Percentiles rank a stretch among this genome's conserved stretches.
phyloP scores from a whole-genome alignment of 176 grass and related monocot genomes.

The Musa schizocarpa region DNA sequence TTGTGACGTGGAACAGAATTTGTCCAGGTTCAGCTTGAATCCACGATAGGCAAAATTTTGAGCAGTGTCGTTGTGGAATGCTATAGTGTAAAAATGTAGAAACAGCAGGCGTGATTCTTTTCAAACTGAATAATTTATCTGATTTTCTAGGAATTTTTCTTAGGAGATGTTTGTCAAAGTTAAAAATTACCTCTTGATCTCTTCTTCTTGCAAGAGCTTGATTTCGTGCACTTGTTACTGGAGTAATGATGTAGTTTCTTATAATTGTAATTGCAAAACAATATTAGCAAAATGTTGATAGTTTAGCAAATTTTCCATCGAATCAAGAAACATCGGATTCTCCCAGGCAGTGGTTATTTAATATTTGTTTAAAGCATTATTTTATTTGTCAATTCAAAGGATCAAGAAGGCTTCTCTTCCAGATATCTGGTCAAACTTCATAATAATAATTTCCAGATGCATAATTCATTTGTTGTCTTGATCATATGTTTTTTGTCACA shows the following conservation, averaged over 20 bases:
- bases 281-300: no score
- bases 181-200: neutral
- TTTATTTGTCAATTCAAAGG: slow-evolving; percentile 9
- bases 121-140: neutral
- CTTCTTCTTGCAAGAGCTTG: neutral
- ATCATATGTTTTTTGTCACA: slow-evolving; percentile 23
- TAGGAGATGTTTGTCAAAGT: neutral
- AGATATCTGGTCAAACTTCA: neutral
- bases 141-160: neutral
- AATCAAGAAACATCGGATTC: neutral
- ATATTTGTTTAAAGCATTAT: neutral
- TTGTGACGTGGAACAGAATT: neutral
- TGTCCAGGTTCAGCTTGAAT: neutral
- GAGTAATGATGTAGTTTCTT: no score
- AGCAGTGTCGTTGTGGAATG: neutral
- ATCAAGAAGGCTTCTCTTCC: neutral
- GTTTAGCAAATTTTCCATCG: neutral
- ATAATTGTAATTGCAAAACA: no score
- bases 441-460: neutral
- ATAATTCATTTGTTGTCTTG: neutral
- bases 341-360: neutral
- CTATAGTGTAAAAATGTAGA: neutral
- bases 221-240: no score
- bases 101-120: neutral
- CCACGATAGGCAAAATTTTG: neutral